phyloP scores from a whole-genome alignment of 1,139 yeast species.

The Saccharomycopsis phalli region DNA sequence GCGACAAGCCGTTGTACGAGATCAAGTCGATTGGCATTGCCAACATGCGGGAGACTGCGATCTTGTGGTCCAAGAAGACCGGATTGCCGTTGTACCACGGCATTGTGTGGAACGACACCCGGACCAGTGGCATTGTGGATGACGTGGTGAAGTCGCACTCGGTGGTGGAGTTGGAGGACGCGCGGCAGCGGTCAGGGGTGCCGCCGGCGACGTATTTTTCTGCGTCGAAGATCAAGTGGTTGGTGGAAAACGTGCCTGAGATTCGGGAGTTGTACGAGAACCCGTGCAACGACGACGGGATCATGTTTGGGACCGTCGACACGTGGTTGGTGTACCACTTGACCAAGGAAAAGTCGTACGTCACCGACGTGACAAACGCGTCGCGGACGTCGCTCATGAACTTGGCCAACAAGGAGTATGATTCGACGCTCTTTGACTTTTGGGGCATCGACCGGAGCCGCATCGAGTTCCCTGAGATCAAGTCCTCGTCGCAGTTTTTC shows the following conservation, averaged over 20 bases:
- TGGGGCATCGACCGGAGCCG: slow-evolving; percentile 71
- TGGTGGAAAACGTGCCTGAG: slow-evolving; percentile 68
- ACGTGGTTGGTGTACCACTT: slow-evolving; percentile 88
- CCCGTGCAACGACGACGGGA: slow-evolving; percentile 44
- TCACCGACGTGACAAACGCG: slow-evolving; percentile 88
- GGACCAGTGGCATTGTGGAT: slow-evolving; percentile 69
- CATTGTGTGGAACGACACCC: slow-evolving; percentile 93
- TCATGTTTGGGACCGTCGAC: slow-evolving; percentile 92
- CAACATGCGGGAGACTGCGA: slow-evolving; percentile 92
- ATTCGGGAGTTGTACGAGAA: slow-evolving; percentile 61
- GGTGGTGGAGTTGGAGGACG: slow-evolving; percentile 48
- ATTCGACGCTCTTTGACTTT: slow-evolving; percentile 62
- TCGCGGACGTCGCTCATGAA: slow-evolving; percentile 89
- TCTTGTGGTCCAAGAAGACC: slow-evolving; percentile 79
- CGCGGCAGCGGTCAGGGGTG: slow-evolving; percentile 68
- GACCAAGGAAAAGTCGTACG: slow-evolving; percentile 62
- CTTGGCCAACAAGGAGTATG: slow-evolving; percentile 67
- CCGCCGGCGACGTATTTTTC: slow-evolving; percentile 89
- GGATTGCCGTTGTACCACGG: slow-evolving; percentile 82
- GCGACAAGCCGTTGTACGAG: slow-evolving; percentile 42
- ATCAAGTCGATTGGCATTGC: slow-evolving; percentile 74
- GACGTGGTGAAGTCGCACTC: slow-evolving; percentile 51
- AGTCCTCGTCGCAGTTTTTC: slow-evolving; percentile 70
- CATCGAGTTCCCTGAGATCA: slow-evolving; percentile 69
- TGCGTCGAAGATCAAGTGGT: slow-evolving; percentile 86